Evolutionary conservation across 1,284 basidiomycete species (phyloP).

Genomic region (Austroboletus niveus): DNA sequence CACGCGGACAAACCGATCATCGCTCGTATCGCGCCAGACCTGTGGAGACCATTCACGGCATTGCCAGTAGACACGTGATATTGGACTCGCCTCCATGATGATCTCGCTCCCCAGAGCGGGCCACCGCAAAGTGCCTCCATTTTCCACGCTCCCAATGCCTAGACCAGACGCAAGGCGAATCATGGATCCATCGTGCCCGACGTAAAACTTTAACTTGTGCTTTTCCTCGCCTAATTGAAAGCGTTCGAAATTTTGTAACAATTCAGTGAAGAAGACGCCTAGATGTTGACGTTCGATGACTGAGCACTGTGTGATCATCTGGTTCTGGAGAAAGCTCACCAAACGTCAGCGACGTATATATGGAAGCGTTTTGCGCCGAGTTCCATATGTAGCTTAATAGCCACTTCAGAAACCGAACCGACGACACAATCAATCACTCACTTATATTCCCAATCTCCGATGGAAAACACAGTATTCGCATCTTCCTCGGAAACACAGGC

Average conservation of each 20-base stretch:
- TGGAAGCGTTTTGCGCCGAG: constrained; percentile 39
- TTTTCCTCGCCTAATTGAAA: constrained; percentile 32
- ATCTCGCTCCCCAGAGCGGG: constrained; percentile 52
- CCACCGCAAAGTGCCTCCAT: constrained; percentile 40
- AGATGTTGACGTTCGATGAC: background rate
- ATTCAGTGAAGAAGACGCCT: constrained; percentile 40
- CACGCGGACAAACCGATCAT: constrained; percentile 41
- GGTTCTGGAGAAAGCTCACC: constrained; percentile 29
- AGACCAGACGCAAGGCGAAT: constrained; percentile 48
- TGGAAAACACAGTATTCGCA: constrained; percentile 41
- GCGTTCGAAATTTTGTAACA: constrained; percentile 32
- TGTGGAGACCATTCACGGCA: constrained; percentile 15
- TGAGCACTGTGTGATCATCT: background rate
- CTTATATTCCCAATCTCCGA: constrained; percentile 52
- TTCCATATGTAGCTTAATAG: constrained; percentile 52
- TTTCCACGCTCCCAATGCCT: constrained; percentile 37
- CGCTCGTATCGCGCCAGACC: constrained; percentile 40
- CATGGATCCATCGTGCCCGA: constrained; percentile 53
- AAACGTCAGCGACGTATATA: constrained; percentile 48
- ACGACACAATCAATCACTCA: constrained; percentile 21
- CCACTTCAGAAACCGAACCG: constrained; percentile 3
- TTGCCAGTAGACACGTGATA: background rate
- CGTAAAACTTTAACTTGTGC: constrained; percentile 43
- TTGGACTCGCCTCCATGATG: constrained; percentile 44
- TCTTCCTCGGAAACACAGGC: constrained; percentile 45